Evolutionary conservation across 345 rosid genomes (phyloP).

Genomic region (Theobroma cacao): DNA sequence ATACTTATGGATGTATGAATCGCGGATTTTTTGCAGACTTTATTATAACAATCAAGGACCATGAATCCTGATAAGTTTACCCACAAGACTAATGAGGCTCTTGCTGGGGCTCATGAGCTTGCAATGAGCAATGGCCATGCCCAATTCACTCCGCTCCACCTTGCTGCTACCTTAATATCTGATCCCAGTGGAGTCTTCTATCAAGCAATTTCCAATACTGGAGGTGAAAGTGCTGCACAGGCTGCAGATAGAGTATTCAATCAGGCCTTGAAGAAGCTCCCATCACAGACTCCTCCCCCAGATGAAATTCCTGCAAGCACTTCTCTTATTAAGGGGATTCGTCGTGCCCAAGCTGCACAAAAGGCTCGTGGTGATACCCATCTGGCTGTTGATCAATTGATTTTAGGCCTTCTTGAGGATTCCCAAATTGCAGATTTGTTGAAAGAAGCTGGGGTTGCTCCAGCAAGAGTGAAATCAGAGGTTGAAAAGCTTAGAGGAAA

Average conservation of each 20-base stretch:
- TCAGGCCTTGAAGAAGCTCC: slow-evolving; percentile 70
- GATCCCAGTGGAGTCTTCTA: slow-evolving; percentile 69
- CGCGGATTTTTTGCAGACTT: background rate
- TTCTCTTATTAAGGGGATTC: slow-evolving; percentile 57
- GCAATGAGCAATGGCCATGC: slow-evolving; percentile 70
- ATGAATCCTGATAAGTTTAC: slow-evolving; percentile 95
- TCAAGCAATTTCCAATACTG: slow-evolving; percentile 57
- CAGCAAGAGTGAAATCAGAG: slow-evolving; percentile 59
- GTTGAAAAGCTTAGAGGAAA: slow-evolving; percentile 87
- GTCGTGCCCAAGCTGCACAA: slow-evolving; percentile 75
- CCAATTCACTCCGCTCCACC: slow-evolving; percentile 82
- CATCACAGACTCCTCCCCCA: slow-evolving; percentile 76
- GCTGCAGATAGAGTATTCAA: slow-evolving; percentile 67
- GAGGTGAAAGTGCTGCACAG: slow-evolving; percentile 56
- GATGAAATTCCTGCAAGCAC: slow-evolving; percentile 77
- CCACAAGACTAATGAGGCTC: slow-evolving; percentile 81
- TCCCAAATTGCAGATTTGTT: slow-evolving; percentile 70
- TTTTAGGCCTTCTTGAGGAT: slow-evolving; percentile 81
- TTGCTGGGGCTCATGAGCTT: slow-evolving; percentile 65
- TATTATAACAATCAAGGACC: background rate
- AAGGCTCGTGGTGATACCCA: slow-evolving; percentile 65
- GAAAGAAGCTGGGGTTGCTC: slow-evolving; percentile 62
- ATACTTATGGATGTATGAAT: background rate
- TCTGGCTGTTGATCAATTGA: slow-evolving; percentile 77
- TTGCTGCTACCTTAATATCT: slow-evolving; percentile 63